Evolutionary conservation across 2,329 filamentous ascomycete species (phyloP), one percentile per base, ranked within the genome.

Genomic region (Leptographium lundbergii): DNA sequence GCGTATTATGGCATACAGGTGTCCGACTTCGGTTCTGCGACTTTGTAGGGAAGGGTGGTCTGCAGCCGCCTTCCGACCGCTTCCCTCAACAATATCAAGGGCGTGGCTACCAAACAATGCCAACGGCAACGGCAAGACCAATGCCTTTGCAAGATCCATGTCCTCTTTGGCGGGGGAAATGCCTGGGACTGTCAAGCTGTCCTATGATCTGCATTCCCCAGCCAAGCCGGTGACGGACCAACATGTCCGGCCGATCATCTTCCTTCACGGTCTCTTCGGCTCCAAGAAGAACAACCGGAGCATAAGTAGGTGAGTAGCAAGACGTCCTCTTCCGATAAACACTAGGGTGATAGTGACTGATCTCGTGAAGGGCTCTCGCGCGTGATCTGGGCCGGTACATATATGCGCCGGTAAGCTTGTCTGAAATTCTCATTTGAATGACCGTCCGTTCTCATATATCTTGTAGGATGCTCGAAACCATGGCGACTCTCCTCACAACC

Each of bases 231-330:
- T 72, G 29, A 68, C 71, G 58, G 70, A 76, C 67, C 69, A 71
- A 60, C 72, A 74, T 61, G 70, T 72, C 39, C 67, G 74, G 47
- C 88, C 91, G 2, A 89, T 97, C 63, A 73, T 97, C 62, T 88
- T 97, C 65, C 82, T 97, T 68, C 92, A 97, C 70, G 92, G 94
- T 1, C 78, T 97, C 13, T 96, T 97, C 68, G 92, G 92, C 24
- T 96, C 89, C 45, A 96, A 95, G 75, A 91, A 89, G 75, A 97
- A 97, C 70, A 96, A 96, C 70, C 80, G 91, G 71, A 89, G 81
- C 67, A 94, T 97, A 63, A 95, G 91, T 86, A 95, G 91, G 92
- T 96, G 77, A 71, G 87, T 74, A 55, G 52, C 42, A 45, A n/a
- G 19, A 17, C 42, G 13, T 19, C 42, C 42, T 45, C 42, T n/a